Evolutionary conservation across 306 rosid species (phyloP).

Genomic region (Pachyrhizus erosus): DNA sequence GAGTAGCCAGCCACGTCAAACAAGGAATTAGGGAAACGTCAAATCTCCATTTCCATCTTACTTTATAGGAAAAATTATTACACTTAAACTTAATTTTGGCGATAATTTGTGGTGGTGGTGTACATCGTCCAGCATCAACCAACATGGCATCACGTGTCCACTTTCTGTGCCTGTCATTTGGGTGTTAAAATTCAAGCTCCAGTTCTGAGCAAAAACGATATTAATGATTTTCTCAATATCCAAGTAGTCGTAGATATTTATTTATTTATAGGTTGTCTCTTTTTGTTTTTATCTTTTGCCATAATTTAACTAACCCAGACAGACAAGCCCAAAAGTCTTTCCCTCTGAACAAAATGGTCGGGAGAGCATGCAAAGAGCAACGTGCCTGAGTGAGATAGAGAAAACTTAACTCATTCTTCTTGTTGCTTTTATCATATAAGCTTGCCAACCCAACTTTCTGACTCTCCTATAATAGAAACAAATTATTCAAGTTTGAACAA

Average conservation of each 20-base stretch:
- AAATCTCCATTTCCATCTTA: conserved; percentile 15
- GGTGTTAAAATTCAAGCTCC: not conserved
- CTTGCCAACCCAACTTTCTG: conserved; percentile 59
- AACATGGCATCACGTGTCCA: conserved; percentile 40
- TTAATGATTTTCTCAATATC: not conserved
- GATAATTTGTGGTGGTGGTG: conserved; percentile 37
- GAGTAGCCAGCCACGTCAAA: conserved; percentile 32
- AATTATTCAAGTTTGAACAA: conserved; percentile 32
- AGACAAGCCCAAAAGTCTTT: conserved; percentile 37
- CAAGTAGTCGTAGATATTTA: not conserved
- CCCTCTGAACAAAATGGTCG: conserved; percentile 37
- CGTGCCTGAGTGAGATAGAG: conserved; percentile 32
- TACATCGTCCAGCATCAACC: conserved; percentile 29
- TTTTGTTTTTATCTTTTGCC: conserved; percentile 1
- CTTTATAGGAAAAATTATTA: conserved; percentile 1
- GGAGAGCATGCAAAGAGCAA: conserved; percentile 40
- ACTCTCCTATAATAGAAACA: conserved; percentile 37
- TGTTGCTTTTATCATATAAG: conserved; percentile 31
- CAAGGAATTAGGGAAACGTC: conserved; percentile 28
- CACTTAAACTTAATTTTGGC: not conserved
- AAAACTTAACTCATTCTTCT: not conserved
- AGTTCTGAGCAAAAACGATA: not conserved
- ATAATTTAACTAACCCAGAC: conserved; percentile 37
- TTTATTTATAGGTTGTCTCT: conserved; percentile 12
- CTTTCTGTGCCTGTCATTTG: not conserved